A percentile compares a stretch with the other conserved stretches of the same genome.
These are phyloP conservation scores for Pisolithus marmoratus DNA, from an alignment of 768 basidiomycete species.

Conservation along the genomic window DNA sequence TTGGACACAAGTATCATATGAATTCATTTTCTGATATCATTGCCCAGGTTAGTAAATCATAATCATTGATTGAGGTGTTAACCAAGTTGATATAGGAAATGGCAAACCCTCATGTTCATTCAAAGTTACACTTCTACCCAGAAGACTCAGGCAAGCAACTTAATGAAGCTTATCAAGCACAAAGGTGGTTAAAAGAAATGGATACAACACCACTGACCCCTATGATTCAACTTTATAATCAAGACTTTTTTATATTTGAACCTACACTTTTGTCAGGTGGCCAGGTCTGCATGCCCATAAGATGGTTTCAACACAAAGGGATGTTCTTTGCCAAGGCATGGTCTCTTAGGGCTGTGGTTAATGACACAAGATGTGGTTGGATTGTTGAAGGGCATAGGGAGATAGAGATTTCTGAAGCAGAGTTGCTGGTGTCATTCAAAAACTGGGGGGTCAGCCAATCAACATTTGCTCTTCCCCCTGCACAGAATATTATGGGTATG, in stretches of 20 bases:
- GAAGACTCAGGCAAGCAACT: constrained; percentile 23
- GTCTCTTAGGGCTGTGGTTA: constrained; percentile 4
- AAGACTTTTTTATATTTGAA: constrained; percentile 28
- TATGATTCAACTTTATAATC: constrained; percentile 16
- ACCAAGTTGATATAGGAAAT: constrained; percentile 25
- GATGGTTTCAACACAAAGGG: constrained; percentile 18
- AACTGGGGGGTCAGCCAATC: not conserved
- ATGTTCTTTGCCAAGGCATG: constrained; percentile 17
- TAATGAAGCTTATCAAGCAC: no score
- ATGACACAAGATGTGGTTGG: constrained; percentile 11
- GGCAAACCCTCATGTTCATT: constrained; percentile 30
- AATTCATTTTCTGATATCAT: constrained; percentile 27
- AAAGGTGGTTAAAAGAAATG: constrained; percentile 26
- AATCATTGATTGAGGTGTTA: not conserved
- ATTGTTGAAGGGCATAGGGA: constrained; percentile 7
- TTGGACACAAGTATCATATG: constrained; percentile 29
- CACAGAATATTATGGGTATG: constrained; percentile 10
- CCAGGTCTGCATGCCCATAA: constrained; percentile 17
- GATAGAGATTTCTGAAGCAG: constrained; percentile 2
- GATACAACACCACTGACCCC: constrained; percentile 19
- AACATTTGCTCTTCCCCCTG: constrained; percentile 5
- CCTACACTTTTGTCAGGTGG: constrained; percentile 8
- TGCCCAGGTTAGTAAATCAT: constrained; percentile 22
- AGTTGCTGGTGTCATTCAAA: constrained; percentile 7
- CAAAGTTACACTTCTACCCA: constrained; percentile 28